phyloP scores from a whole-genome alignment of 805 yeast genomes.

The Saccharomyces kudriavzevii region DNA sequence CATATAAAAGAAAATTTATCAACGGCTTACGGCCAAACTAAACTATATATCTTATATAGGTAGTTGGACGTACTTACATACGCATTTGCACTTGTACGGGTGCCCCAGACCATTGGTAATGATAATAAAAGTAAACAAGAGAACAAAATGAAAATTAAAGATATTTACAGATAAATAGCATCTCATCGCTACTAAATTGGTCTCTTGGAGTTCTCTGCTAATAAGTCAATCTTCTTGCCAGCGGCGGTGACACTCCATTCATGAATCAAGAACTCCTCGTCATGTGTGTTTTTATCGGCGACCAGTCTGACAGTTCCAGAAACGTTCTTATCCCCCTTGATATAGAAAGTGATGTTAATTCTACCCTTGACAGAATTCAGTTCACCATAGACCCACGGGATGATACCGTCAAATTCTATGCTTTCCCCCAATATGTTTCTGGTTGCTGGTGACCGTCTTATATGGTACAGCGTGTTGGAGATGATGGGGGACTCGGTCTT shows the following conservation, averaged over 20 bases:
- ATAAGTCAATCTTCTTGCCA: slow-evolving; percentile 39
- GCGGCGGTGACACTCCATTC: slow-evolving; percentile 55
- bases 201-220: slow-evolving; percentile 35
- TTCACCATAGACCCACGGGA: slow-evolving; percentile 87
- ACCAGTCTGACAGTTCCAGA: slow-evolving; percentile 52
- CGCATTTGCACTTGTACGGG: not conserved
- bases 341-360: slow-evolving; percentile 63
- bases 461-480: slow-evolving; percentile 73
- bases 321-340: slow-evolving; percentile 54
- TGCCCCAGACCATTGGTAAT: not conserved
- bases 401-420: slow-evolving; percentile 55
- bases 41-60: not conserved
- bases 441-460: slow-evolving; percentile 67
- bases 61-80: not conserved
- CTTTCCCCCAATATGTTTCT: slow-evolving; percentile 61
- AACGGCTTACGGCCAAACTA: slow-evolving; percentile 31
- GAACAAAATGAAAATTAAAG: not conserved
- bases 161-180: not conserved
- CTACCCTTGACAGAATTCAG: slow-evolving; percentile 76
- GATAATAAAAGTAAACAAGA: not conserved
- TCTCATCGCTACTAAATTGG: not conserved
- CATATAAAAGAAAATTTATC: slow-evolving; percentile 33
- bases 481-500: slow-evolving; percentile 85
- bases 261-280: slow-evolving; percentile 48
- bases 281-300: slow-evolving; percentile 59